Conservation (phyloP, 2,329 filamentous ascomycete genomes). For the Fusarium gaditjirri region DNA sequence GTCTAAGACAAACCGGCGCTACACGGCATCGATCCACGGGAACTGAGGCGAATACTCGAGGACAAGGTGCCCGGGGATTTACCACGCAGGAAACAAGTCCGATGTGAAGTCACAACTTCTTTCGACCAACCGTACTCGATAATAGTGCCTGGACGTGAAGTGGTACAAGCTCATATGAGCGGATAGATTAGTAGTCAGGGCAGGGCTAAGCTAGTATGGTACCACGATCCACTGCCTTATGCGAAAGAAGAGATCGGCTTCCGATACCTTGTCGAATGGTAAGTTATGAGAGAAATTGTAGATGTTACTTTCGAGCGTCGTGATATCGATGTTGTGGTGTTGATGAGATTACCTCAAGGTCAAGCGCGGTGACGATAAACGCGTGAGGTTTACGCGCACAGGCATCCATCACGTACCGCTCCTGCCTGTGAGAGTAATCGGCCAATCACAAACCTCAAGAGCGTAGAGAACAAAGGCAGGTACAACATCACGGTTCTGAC, state of each 20-base stretch:
- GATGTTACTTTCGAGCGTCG: neutral
- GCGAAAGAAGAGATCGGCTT: constrained; percentile 10
- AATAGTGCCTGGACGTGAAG: constrained; percentile 4
- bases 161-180: constrained; percentile 32
- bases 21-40: neutral
- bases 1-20: neutral
- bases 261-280: constrained; percentile 13
- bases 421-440: constrained; percentile 7
- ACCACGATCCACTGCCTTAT: constrained; percentile 22
- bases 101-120: constrained; percentile 1
- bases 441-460: constrained; percentile 26
- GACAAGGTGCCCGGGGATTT: constrained; percentile 7
- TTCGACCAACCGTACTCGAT: constrained; percentile 11
- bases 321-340: neutral
- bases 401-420: constrained; percentile 8
- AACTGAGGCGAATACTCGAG: neutral
- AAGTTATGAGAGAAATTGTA: neutral
- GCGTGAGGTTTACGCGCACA: constrained; percentile 34
- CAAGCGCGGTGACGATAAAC: constrained; percentile 14
- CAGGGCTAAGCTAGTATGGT: constrained; percentile 19
- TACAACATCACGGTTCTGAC: neutral
- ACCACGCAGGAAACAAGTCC: neutral
- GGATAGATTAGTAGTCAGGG: constrained; percentile 1
- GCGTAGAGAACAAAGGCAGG: neutral
- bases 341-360: neutral